phyloP scores from a whole-genome alignment of 345 rosid genomes.

The Moricandia moricandioides region DNA sequence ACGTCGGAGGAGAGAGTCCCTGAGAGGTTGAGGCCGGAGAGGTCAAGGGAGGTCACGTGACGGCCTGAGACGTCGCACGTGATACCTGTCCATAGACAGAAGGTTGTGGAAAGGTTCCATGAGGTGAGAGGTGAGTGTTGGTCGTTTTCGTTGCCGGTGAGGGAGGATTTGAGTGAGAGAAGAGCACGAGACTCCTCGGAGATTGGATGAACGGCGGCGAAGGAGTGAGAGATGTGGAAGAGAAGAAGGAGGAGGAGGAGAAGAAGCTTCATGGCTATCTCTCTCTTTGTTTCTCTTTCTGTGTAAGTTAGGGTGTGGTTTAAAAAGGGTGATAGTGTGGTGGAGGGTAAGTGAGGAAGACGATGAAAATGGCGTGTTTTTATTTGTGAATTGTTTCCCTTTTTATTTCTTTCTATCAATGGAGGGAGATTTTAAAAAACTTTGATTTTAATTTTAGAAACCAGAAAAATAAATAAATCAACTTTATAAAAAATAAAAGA shows the following conservation, averaged over 20 bases:
- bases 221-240: constrained; percentile 41
- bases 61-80: constrained; percentile 57
- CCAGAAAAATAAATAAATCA: background rate
- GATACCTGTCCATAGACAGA: constrained; percentile 61
- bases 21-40: constrained; percentile 57
- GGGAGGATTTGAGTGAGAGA: constrained; percentile 62
- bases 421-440: background rate
- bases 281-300: background rate
- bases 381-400: background rate
- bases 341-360: constrained; percentile 31
- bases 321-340: constrained; percentile 25
- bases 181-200: constrained; percentile 71
- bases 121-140: constrained; percentile 43
- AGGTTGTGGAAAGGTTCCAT: constrained; percentile 53
- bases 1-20: constrained; percentile 62
- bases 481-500: background rate
- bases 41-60: constrained; percentile 61
- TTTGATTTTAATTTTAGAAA: background rate
- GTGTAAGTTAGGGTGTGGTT: constrained; percentile 4
- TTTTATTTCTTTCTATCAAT: background rate
- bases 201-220: constrained; percentile 34
- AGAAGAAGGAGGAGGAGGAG: constrained; percentile 37
- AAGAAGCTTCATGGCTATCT: constrained; percentile 38
- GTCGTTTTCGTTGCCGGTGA: constrained; percentile 45
- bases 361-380: constrained; percentile 8